Evolutionary conservation across 2,329 filamentous ascomycete genomes (phyloP).

Genomic region (Catunica adiposa): DNA sequence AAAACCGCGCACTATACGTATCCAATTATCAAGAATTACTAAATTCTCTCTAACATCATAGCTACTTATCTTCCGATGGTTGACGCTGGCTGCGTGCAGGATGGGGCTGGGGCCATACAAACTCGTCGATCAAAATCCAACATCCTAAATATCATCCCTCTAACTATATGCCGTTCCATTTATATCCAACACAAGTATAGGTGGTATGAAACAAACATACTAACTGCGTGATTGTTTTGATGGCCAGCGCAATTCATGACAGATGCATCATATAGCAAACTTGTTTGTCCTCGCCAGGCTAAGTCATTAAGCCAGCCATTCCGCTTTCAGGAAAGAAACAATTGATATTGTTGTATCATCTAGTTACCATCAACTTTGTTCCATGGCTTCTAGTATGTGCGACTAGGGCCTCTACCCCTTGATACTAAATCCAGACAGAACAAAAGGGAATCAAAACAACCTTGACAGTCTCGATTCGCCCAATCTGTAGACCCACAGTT

Average conservation of each 20-base stretch:
- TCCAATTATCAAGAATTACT: background rate
- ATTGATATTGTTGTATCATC: background rate
- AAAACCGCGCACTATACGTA: background rate
- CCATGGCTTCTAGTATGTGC: too few relatives aligned
- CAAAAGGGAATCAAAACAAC: background rate
- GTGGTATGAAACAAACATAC: background rate
- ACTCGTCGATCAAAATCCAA: constrained; percentile 4
- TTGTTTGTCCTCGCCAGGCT: too few relatives aligned
- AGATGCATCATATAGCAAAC: too few relatives aligned
- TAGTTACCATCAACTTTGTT: too few relatives aligned
- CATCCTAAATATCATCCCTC: background rate
- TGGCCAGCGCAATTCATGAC: background rate
- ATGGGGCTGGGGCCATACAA: constrained; percentile 5
- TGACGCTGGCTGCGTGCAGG: background rate
- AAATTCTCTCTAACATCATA: background rate
- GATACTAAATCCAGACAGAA: background rate
- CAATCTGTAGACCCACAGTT: background rate
- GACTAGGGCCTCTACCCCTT: too few relatives aligned
- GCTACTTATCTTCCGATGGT: background rate
- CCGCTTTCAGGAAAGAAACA: background rate
- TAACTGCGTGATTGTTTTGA: background rate
- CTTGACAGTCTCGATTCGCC: background rate
- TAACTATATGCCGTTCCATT: background rate
- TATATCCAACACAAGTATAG: background rate
- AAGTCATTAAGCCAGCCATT: too few relatives aligned